Evolutionary conservation across 2,329 filamentous ascomycete species (phyloP).

Genomic region (Epicoccum nigrum): DNA sequence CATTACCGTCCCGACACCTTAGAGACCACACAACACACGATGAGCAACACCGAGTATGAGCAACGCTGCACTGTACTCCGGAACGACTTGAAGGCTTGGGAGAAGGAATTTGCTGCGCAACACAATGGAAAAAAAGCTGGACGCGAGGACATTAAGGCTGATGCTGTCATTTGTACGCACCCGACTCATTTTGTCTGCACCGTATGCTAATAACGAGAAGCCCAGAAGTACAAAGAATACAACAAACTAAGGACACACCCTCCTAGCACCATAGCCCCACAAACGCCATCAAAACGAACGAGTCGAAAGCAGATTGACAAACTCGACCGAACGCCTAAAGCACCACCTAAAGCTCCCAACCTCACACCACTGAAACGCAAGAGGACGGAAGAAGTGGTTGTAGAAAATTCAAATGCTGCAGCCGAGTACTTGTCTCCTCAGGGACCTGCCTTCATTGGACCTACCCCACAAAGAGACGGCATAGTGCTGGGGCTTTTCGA

Average conservation of each 20-base stretch:
- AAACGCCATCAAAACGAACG: conserved; percentile 42
- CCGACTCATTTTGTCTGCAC: neutral
- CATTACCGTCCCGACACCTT: conserved; percentile 11
- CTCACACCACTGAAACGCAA: conserved; percentile 44
- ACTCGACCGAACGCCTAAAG: conserved; percentile 36
- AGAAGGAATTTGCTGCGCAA: conserved; percentile 67
- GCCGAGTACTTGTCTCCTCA: conserved; percentile 37
- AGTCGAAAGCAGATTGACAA: conserved; percentile 29
- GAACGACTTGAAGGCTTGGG: conserved; percentile 75
- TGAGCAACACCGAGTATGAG: conserved; percentile 38
- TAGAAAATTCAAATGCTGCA: conserved; percentile 21
- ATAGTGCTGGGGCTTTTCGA: conserved; percentile 80
- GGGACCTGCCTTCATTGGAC: conserved; percentile 62
- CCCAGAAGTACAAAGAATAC: conserved; percentile 78
- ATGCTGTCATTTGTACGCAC: conserved; percentile 70
- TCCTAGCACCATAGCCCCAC: conserved; percentile 33
- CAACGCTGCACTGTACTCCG: conserved; percentile 87
- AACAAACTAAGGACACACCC: conserved; percentile 61
- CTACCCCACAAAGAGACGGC: conserved; percentile 81
- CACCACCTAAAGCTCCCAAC: conserved; percentile 21
- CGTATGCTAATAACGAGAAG: conserved; percentile 49
- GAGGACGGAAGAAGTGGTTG: conserved; percentile 25
- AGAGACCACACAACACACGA: conserved; percentile 24
- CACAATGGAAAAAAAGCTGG: conserved; percentile 72
- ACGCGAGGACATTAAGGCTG: conserved; percentile 77